Conservation (phyloP, 2,329 filamentous ascomycete genomes). For the Dothideomycetidae sp. region DNA sequence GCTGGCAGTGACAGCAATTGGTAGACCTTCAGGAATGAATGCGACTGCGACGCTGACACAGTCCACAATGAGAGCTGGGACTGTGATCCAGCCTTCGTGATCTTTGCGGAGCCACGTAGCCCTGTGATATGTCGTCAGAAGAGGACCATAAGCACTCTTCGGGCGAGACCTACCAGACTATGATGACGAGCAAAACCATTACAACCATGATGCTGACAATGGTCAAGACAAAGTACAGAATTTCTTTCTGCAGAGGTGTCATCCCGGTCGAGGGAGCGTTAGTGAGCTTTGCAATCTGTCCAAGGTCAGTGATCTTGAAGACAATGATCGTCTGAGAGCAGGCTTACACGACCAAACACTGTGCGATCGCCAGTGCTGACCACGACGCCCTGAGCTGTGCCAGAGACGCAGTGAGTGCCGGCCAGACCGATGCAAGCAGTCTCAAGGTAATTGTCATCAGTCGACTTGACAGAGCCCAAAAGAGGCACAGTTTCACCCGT, state of each 20-base stretch:
- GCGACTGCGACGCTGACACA: constrained; percentile 47
- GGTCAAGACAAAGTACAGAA: constrained; percentile 56
- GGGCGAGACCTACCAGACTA: constrained; percentile 44
- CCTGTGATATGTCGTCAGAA: constrained; percentile 30
- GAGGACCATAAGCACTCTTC: not conserved
- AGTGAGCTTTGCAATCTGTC: constrained; percentile 49
- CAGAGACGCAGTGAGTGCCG: constrained; percentile 64
- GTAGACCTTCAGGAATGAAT: constrained; percentile 43
- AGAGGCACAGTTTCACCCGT: constrained; percentile 41
- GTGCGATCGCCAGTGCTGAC: constrained; percentile 59
- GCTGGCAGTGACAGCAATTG: constrained; percentile 51
- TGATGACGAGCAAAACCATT: constrained; percentile 50
- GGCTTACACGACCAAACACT: constrained; percentile 51
- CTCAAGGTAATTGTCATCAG: constrained; percentile 61
- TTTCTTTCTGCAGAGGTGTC: constrained; percentile 58
- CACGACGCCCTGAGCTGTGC: constrained; percentile 51
- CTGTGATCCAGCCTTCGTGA: constrained; percentile 57
- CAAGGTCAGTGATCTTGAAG: not conserved
- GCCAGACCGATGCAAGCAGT: constrained; percentile 63
- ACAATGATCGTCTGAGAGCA: not conserved
- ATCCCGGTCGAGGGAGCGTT: constrained; percentile 52
- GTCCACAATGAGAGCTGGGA: constrained; percentile 56
- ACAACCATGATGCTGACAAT: constrained; percentile 53
- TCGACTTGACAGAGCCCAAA: constrained; percentile 48
- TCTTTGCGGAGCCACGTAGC: constrained; percentile 52